Percentiles rank a stretch among this genome's conserved stretches.
Conservation (phyloP, 768 basidiomycete genomes). For the Strobilomyces dryophilus region DNA sequence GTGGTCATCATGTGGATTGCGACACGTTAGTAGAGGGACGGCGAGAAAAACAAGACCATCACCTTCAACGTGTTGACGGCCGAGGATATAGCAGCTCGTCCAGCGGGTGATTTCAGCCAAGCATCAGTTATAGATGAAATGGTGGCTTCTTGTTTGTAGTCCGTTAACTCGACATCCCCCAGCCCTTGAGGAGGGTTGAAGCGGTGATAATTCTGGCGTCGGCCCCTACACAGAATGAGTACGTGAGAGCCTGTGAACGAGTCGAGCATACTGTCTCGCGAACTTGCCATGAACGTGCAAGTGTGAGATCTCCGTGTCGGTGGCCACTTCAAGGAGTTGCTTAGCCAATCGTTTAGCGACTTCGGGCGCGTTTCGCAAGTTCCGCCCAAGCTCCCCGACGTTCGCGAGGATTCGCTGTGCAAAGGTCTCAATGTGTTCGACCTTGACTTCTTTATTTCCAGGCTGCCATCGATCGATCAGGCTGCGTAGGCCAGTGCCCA, state of each 20-base stretch:
- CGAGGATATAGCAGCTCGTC: background rate
- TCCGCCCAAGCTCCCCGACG: background rate
- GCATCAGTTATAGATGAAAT: background rate
- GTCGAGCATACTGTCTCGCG: background rate
- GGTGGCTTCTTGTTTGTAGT: background rate
- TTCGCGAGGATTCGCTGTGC: background rate
- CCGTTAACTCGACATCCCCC: background rate
- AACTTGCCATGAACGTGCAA: background rate
- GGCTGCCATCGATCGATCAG: background rate
- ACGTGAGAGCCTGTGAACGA: too few species aligned
- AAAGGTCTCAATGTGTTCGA: background rate
- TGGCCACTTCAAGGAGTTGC: background rate
- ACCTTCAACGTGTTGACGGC: background rate
- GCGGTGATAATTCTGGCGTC: background rate
- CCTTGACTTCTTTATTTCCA: background rate
- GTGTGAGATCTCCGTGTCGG: background rate
- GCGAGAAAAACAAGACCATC: background rate
- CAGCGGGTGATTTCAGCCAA: background rate
- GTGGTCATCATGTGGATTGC: background rate
- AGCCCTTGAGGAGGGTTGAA: background rate
- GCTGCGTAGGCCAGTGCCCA: background rate
- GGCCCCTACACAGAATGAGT: background rate
- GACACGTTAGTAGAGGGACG: background rate
- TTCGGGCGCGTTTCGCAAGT: background rate
- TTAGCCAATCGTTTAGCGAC: background rate